Evolutionary conservation across 805 yeast species (phyloP).

Genomic region (Starmera pachycereana): DNA sequence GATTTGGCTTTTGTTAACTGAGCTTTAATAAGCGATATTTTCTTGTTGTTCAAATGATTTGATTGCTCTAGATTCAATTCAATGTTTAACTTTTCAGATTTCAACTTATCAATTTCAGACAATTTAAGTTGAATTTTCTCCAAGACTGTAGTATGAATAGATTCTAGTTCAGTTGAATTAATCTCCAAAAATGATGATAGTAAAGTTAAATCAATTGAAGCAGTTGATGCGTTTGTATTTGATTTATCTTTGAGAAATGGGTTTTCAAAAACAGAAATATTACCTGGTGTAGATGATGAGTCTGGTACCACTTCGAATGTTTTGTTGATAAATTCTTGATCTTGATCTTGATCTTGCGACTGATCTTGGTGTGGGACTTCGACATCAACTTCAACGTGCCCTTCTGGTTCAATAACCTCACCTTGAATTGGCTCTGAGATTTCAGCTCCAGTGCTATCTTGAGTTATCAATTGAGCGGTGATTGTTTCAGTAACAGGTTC

Average conservation of each 20-base stretch:
- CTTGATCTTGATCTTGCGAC: too few relatives aligned
- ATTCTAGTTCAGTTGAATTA: constrained; percentile 13
- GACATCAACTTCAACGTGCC: background rate
- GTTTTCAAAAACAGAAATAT: too few relatives aligned
- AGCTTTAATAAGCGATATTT: constrained; percentile 20
- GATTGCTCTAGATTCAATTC: constrained; percentile 32
- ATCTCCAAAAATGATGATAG: constrained; percentile 27
- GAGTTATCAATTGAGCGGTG: too few relatives aligned
- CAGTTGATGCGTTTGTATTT: background rate
- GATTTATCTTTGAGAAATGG: too few relatives aligned
- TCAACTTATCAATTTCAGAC: constrained; percentile 24
- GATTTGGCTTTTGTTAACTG: constrained; percentile 18
- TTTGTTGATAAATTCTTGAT: background rate
- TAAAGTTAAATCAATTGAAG: constrained; percentile 5
- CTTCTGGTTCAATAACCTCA: background rate
- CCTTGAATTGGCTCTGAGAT: background rate
- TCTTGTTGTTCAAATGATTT: constrained; percentile 23
- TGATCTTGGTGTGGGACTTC: background rate
- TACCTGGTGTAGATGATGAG: background rate
- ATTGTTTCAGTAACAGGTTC: too few relatives aligned
- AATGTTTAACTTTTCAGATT: constrained; percentile 26
- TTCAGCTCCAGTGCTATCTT: too few relatives aligned
- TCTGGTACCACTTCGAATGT: background rate
- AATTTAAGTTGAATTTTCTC: constrained; percentile 20
- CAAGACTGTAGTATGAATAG: constrained; percentile 15